These are phyloP conservation scores for Naganishia randhawae DNA, from an alignment of 768 basidiomycete species.

Conservation along the genomic window DNA sequence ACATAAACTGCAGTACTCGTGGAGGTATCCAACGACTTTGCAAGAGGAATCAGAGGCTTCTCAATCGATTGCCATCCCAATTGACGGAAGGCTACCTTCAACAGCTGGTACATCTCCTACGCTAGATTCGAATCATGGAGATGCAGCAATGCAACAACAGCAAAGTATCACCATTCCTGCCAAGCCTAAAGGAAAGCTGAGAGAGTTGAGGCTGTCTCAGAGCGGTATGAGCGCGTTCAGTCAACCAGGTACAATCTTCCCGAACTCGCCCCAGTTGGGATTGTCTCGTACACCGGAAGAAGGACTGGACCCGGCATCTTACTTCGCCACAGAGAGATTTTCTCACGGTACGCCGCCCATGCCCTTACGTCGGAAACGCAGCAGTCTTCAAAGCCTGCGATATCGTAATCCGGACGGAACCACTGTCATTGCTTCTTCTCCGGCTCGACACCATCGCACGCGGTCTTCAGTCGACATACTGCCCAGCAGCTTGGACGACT, in stretches of 20 bases:
- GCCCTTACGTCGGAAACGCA: slow-evolving; percentile 17
- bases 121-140: neutral
- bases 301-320: neutral
- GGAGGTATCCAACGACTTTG: slow-evolving; percentile 6
- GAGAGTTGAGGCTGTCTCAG: slow-evolving; percentile 14
- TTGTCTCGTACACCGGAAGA: slow-evolving; percentile 1
- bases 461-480: slow-evolving; percentile 4
- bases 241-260: neutral
- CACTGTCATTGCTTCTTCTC: slow-evolving; percentile 12
- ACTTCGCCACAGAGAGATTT: neutral
- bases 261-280: slow-evolving; percentile 6
- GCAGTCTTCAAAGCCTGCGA: slow-evolving; percentile 23
- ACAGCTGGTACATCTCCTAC: neutral
- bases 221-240: neutral
- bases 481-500: neutral
- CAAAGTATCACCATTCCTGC: neutral
- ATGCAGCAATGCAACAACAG: neutral
- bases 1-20: neutral
- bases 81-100: neutral
- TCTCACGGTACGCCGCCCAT: neutral
- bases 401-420: slow-evolving; percentile 21
- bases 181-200: slow-evolving; percentile 9
- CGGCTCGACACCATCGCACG: slow-evolving; percentile 13
- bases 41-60: slow-evolving; percentile 19
- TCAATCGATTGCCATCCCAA: neutral